Conservation (phyloP, 805 yeast species). For the Ogataea philodendri region DNA sequence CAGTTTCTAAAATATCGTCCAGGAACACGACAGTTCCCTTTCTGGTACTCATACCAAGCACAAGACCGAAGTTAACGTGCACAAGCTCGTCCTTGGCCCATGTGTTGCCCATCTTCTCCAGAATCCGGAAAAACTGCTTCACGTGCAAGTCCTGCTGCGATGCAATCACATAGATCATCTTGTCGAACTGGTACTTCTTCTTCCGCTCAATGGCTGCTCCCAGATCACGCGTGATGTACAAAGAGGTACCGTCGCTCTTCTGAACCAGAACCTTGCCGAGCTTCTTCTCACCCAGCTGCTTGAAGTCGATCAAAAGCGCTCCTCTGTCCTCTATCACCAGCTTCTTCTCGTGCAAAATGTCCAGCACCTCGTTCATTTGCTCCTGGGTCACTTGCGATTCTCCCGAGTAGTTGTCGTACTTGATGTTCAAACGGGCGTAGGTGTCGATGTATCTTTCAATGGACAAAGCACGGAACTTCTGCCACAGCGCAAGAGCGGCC, state of each 20-base stretch:
- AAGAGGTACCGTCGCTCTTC: constrained; percentile 92
- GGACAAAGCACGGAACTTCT: constrained; percentile 83
- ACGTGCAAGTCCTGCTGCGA: constrained; percentile 93
- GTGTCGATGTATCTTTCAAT: constrained; percentile 83
- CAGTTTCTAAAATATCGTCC: constrained; percentile 89
- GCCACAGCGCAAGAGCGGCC: constrained; percentile 75
- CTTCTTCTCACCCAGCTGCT: constrained; percentile 75
- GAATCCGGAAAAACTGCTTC: constrained; percentile 90
- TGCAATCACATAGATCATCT: constrained; percentile 95
- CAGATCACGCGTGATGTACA: constrained; percentile 92
- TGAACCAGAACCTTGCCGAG: constrained; percentile 90
- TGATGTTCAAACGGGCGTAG: constrained; percentile 87
- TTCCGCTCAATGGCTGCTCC: constrained; percentile 95
- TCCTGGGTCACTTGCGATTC: constrained; percentile 89
- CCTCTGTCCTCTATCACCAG: constrained; percentile 86
- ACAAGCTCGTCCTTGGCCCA: constrained; percentile 71
- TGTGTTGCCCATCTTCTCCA: constrained; percentile 83
- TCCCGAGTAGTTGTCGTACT: constrained; percentile 87
- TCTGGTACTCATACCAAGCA: constrained; percentile 97
- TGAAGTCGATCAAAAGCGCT: constrained; percentile 83
- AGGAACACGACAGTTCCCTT: constrained; percentile 98
- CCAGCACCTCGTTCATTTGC: constrained; percentile 63
- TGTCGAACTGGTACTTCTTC: constrained; percentile 80
- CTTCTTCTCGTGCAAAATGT: constrained; percentile 61
- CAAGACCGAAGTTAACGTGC: constrained; percentile 97